These are phyloP conservation scores for Blastocladiella emersonii DNA, from an alignment of 371 early-diverging fungal genomes.

Conservation along the genomic window DNA sequence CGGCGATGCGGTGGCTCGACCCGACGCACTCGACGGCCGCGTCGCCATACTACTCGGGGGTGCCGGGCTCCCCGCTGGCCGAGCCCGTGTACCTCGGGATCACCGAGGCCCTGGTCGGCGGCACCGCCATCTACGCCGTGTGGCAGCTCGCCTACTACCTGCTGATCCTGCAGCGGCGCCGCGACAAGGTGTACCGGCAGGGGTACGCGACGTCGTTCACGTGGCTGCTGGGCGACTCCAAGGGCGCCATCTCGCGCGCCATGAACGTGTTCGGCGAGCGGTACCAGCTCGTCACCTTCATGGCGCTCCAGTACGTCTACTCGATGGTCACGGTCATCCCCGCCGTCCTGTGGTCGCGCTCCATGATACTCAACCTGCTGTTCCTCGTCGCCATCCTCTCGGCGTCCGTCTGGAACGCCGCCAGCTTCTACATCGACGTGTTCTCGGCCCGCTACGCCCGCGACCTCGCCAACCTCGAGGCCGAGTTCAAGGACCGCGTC, in stretches of 20 bases:
- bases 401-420: slow-evolving; percentile 54
- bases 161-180: slow-evolving; percentile 40
- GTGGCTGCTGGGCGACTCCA: slow-evolving; percentile 46
- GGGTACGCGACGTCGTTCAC: slow-evolving; percentile 48
- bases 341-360: slow-evolving; percentile 26
- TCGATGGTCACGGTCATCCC: slow-evolving; percentile 32
- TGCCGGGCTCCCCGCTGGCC: slow-evolving; percentile 13
- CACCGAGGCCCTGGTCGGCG: slow-evolving; percentile 22
- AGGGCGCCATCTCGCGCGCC: slow-evolving; percentile 30
- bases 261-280: slow-evolving; percentile 34
- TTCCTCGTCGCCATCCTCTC: slow-evolving; percentile 40
- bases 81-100: slow-evolving; percentile 21
- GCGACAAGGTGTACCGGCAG: slow-evolving; percentile 48
- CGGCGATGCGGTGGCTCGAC: slow-evolving; percentile 46
- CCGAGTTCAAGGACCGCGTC: slow-evolving; percentile 9
- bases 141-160: slow-evolving; percentile 55
- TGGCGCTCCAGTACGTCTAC: slow-evolving; percentile 46
- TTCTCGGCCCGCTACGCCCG: slow-evolving; percentile 42
- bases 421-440: slow-evolving; percentile 56
- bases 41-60: slow-evolving; percentile 12
- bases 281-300: slow-evolving; percentile 46
- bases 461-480: slow-evolving; percentile 30
- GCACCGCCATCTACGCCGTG: slow-evolving; percentile 39
- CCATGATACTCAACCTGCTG: slow-evolving; percentile 37
- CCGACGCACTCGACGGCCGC: slow-evolving; percentile 19